A percentile compares a stretch with the other conserved stretches of the same genome.
These are phyloP conservation scores for Penicillium sp. DNA, from an alignment of 2,329 filamentous ascomycete genomes.

Conservation along the genomic window DNA sequence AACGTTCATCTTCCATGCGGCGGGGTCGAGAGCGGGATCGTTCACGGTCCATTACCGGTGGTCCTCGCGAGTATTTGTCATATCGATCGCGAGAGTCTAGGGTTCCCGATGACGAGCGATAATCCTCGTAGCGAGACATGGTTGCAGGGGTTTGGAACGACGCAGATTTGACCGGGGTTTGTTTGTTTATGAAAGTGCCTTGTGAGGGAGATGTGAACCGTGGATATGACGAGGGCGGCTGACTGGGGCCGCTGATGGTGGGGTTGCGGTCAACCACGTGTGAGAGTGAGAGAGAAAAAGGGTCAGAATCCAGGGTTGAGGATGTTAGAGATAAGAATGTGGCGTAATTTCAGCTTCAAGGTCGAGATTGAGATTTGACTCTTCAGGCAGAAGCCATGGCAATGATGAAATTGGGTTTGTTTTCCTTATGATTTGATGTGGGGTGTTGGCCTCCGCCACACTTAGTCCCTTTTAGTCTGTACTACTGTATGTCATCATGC, in stretches of 20 bases:
- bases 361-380: conserved; percentile 2
- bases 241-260: conserved; percentile 33
- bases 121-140: conserved; percentile 42
- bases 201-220: background rate
- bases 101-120: conserved; percentile 35
- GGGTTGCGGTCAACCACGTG: conserved; percentile 24
- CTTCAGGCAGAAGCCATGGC: conserved; percentile 20
- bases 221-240: conserved; percentile 28
- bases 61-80: conserved; percentile 39
- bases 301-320: background rate
- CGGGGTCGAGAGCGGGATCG: conserved; percentile 38
- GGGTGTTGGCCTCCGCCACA: background rate
- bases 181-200: conserved; percentile 1
- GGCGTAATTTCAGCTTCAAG: background rate
- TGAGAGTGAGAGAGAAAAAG: background rate
- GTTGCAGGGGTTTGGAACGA: conserved; percentile 1
- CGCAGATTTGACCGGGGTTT: conserved; percentile 4
- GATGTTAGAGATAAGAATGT: background rate
- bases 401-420: conserved; percentile 17
- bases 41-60: conserved; percentile 37
- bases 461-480: background rate
- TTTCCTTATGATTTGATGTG: background rate
- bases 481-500: background rate
- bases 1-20: conserved; percentile 21
- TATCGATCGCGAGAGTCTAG: conserved; percentile 44